Evolutionary conservation across 495 filamentous ascomycete species (phyloP), one percentile per base, ranked within the genome.

Genomic region (Lentithecium fluviatile): DNA sequence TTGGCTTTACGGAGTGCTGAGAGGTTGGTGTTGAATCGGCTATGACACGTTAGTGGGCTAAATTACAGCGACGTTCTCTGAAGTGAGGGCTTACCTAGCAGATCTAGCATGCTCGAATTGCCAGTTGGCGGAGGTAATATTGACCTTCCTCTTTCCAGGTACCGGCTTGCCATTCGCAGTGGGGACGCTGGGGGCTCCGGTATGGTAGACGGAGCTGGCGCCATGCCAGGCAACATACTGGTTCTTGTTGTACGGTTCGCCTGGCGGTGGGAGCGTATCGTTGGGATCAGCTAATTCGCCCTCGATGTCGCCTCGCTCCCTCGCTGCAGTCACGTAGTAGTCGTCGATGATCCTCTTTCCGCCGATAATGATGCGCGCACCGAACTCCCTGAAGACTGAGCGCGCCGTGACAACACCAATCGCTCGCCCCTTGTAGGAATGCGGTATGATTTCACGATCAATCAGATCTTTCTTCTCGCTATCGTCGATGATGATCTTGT

Each of bases 221-320:
- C 94, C 94, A 69, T 96, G 91, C 94, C 94, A 98, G 15, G 94
- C 94, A 1, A 98, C 94, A 67, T 96, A 98, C 66, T 95, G 91
- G 66, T 97, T 96, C 67, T 87, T 85, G 75, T 97, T 95, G 75
- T 97, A 97, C 2, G 81, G 74, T 65, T 91, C 87, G 13, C 88
- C 87, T 12, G 83, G 81, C 8, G 76, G 70, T 1, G 87, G 87
- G 17, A 92, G 79, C 54, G 80, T 80, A 70, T 97, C 92, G 48
- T 88, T 86, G 0, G 91, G 91, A 55, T 96, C 93, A 10, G 91
- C 91, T 32, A 97, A 62, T 58, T 96, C 91, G 54, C 95, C 95
- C 70, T 97, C 92, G 0, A 92, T 82, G 47, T 88, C 86, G 11
- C 93, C 94, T 29, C 87, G 84, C 50, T 85, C 88, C 38, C 84